Conservation (phyloP, 176 grass and related monocot genomes). For the Typha latifolia region DNA sequence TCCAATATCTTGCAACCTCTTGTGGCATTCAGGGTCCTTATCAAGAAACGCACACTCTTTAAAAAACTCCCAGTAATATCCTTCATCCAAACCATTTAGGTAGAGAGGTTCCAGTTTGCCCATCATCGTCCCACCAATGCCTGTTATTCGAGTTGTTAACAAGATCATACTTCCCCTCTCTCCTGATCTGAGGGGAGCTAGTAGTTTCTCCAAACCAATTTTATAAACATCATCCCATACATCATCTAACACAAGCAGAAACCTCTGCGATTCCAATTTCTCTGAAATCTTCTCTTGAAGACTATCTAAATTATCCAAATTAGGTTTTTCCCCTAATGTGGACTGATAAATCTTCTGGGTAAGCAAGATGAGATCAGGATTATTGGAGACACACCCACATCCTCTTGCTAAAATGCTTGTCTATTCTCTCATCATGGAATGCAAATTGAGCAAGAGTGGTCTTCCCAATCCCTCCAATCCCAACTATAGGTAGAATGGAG, state of each 20-base stretch:
- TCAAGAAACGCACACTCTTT: slow-evolving; percentile 5
- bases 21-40: background rate
- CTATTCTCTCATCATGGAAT: no score
- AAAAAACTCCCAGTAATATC: background rate
- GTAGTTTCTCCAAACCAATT: slow-evolving; percentile 1
- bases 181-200: background rate
- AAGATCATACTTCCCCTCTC: slow-evolving; percentile 10
- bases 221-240: slow-evolving; percentile 3
- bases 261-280: background rate
- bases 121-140: background rate
- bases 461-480: no score
- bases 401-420: no score
- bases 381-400: no score
- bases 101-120: background rate
- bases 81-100: background rate
- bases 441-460: no score
- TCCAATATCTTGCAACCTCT: slow-evolving; percentile 4
- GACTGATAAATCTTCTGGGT: background rate
- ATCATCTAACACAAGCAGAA: slow-evolving; percentile 21
- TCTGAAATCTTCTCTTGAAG: background rate
- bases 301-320: background rate
- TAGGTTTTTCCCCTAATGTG: background rate
- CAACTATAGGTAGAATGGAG: no score
- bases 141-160: slow-evolving; percentile 15
- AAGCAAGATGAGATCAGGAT: background rate